Conservation (phyloP, 495 filamentous ascomycete species). For the Tuber indicum region DNA sequence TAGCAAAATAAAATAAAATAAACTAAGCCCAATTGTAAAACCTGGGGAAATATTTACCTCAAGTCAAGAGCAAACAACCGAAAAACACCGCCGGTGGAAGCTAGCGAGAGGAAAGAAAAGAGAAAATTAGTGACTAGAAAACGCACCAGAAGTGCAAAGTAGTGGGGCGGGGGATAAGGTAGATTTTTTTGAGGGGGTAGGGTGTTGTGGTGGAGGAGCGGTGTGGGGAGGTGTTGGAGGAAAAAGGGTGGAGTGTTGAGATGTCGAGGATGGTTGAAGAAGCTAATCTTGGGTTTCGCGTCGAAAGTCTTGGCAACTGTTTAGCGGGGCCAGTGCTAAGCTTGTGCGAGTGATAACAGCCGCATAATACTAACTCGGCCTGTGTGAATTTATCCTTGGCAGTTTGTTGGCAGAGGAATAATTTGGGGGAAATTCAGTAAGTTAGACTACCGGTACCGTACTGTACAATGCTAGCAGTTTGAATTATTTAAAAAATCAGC, state of each 20-base stretch:
- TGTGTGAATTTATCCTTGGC: not conserved
- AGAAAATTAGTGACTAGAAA: not conserved
- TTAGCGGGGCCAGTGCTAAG: not conserved
- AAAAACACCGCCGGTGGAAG: not conserved
- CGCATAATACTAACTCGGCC: not conserved
- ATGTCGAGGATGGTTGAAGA: not conserved
- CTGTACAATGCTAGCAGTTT: not conserved
- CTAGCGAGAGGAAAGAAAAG: not conserved
- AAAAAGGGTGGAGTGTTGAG: not conserved
- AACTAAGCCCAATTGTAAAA: not conserved
- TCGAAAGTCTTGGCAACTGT: not conserved
- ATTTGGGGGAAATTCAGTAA: not conserved
- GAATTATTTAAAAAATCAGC: not conserved
- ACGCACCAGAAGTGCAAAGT: not conserved
- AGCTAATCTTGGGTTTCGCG: not conserved
- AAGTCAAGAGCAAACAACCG: not conserved
- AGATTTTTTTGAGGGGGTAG: not conserved
- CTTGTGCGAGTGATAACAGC: not conserved
- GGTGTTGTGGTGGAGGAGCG: not conserved
- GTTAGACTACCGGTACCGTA: not conserved
- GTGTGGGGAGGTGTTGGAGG: not conserved
- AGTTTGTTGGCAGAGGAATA: not conserved
- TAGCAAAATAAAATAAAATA: not conserved
- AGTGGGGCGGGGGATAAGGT: not conserved
- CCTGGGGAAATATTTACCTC: not conserved